Percentiles rank a stretch among this genome's conserved stretches.
phyloP scores from a whole-genome alignment of 75 land plant genomes.

The Cunninghamia lanceolata region DNA sequence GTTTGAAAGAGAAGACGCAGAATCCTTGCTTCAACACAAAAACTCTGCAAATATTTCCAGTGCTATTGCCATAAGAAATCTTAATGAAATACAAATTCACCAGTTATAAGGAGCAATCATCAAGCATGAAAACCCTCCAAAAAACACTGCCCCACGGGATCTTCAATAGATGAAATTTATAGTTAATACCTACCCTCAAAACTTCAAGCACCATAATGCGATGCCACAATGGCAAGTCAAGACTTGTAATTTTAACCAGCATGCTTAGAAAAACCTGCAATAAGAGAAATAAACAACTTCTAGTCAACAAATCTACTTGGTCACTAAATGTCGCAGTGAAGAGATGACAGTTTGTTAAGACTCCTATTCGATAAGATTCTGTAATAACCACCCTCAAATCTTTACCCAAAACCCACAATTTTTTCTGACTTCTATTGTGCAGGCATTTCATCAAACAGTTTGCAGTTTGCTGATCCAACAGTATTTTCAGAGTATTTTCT shows the following conservation, averaged over 20 bases:
- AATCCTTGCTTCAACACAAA: conserved; percentile 95
- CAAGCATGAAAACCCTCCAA: conserved; percentile 8
- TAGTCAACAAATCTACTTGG: not conserved
- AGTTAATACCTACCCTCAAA: conserved; percentile 62
- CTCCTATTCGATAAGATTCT: not conserved
- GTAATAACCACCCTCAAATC: too few species aligned
- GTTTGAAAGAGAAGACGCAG: conserved; percentile 87
- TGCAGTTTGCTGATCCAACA: too few species aligned
- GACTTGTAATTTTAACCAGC: conserved; percentile 73
- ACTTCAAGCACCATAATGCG: conserved; percentile 97
- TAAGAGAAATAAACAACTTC: not conserved
- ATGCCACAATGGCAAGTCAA: conserved; percentile 96
- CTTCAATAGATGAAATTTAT: conserved; percentile 1
- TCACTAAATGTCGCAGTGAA: not conserved
- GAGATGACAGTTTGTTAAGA: not conserved
- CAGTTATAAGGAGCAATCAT: not conserved
- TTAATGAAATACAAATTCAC: not conserved
- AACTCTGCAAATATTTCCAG: conserved; percentile 62
- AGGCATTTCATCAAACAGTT: too few species aligned
- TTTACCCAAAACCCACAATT: too few species aligned
- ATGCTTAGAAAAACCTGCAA: conserved; percentile 88
- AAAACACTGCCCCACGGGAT: not conserved
- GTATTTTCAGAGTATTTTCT: too few species aligned
- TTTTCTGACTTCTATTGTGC: too few species aligned
- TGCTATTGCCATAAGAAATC: not conserved